Evolutionary conservation across 139 green algal genomes (phyloP), one percentile per base, ranked within the genome.

Genomic region (Mesotaenium endlicherianum): DNA sequence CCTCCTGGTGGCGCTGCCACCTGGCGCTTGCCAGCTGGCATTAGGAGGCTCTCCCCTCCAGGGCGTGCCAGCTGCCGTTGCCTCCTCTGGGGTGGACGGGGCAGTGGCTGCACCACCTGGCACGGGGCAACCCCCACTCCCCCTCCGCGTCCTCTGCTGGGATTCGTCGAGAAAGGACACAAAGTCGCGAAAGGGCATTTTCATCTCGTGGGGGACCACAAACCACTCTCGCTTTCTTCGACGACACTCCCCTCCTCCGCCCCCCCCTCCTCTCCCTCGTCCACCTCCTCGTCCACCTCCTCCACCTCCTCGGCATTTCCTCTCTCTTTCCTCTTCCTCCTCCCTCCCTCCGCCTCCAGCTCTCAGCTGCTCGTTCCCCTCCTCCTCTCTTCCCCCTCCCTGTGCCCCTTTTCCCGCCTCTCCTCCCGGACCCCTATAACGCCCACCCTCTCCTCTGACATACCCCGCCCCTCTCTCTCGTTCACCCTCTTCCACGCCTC

Each of bases 131-230:
- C 14, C 67, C 11, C 67, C 38, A 3, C 67, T 0, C 17, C 17
- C 57, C 11, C 16, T 39, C 26, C 57, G 57, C 16, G n/a, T 39
- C 70, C 70, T 81, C 77, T 81, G 43, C 77, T 84, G 36, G 31
- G 77, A 34, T 2, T 20, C 41, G 20, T 81, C 39, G 1, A 80
- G 14, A 58, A 84, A 38, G 42, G 41, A 5, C 31, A 83, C 44
- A 16, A 83, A 83, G 34, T n/a, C 34, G 17, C 36, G n/a, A 77
- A 83, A 83, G 5, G 43, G 3, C 14, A 83, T 77, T n/a, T 11
- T 43, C 40, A 4, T 17, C 43, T 83, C 76, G 6, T 77, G 50
- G 14, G 76, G 76, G n/a, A 53, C 59, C 14, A 86, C 79, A 31
- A 81, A 81, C 44, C 34, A 69, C 16, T 5, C 16, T 68, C 57